Evolutionary conservation across 192 early-diverging fungal species (phyloP).

Genomic region (Mortierella claussenii): DNA sequence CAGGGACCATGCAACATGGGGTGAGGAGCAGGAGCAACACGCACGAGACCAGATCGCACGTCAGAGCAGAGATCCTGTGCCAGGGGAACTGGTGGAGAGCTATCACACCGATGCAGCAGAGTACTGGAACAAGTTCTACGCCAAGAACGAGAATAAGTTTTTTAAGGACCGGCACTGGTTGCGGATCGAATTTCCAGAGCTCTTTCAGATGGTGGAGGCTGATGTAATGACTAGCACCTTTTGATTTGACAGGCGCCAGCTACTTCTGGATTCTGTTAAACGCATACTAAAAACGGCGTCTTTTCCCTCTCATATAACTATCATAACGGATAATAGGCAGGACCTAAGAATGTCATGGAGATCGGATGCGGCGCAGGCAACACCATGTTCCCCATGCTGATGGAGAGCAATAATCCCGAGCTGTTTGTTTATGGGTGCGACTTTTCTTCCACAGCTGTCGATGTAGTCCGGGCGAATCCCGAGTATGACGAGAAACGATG

Average conservation of each 20-base stretch:
- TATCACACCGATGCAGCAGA: conserved; percentile 62
- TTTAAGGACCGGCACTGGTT: conserved; percentile 99
- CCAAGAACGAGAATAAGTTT: conserved; percentile 89
- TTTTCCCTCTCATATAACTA: no score
- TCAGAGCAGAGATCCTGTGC: conserved; percentile 79
- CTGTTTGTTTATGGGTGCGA: conserved; percentile 95
- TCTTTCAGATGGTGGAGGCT: conserved; percentile 64
- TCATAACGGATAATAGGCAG: no score
- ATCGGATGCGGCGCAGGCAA: conserved; percentile 98
- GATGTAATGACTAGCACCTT: no score
- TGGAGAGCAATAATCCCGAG: conserved; percentile 75
- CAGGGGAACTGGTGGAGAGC: conserved; percentile 60
- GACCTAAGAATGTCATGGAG: conserved; percentile 79
- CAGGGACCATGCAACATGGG: conserved; percentile 96
- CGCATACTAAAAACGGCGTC: no score
- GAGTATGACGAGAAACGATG: conserved; percentile 77
- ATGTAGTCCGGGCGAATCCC: conserved; percentile 85
- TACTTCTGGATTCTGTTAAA: no score
- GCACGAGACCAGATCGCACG: conserved; percentile 79
- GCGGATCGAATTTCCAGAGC: conserved; percentile 93
- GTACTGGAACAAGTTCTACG: conserved; percentile 85
- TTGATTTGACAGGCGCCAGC: no score
- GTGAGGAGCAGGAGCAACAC: conserved; percentile 81
- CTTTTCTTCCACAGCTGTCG: conserved; percentile 89
- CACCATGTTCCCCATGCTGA: conserved; percentile 92